phyloP scores from a whole-genome alignment of 805 yeast species.

The Isabelozyma gotoi region DNA sequence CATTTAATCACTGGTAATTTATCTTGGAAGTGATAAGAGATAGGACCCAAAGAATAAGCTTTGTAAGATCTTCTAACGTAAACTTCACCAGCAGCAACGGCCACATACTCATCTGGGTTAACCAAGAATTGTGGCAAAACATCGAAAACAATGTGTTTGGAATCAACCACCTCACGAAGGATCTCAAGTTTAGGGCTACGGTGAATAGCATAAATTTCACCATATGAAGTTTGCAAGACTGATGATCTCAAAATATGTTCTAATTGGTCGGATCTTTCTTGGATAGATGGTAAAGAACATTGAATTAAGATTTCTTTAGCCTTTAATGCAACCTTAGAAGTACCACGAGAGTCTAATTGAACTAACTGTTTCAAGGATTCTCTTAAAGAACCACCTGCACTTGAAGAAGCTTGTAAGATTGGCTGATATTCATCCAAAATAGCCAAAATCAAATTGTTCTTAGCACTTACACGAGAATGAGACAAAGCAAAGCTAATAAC shows the following conservation, averaged over 20 bases:
- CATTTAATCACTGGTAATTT: constrained; percentile 77
- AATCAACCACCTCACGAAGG: constrained; percentile 89
- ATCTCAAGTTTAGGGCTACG: constrained; percentile 78
- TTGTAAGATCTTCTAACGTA: constrained; percentile 96
- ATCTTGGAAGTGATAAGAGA: constrained; percentile 56
- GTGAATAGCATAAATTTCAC: constrained; percentile 75
- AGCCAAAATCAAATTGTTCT: constrained; percentile 85
- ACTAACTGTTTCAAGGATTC: constrained; percentile 75
- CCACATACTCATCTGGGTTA: constrained; percentile 81
- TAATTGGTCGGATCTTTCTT: constrained; percentile 95
- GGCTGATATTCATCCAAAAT: constrained; percentile 82
- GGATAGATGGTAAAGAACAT: constrained; percentile 93
- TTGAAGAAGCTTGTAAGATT: constrained; percentile 67
- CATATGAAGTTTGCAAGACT: constrained; percentile 86
- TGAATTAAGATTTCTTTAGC: constrained; percentile 96
- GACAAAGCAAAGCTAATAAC: constrained; percentile 78
- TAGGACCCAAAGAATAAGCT: constrained; percentile 84
- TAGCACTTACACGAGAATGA: constrained; percentile 90
- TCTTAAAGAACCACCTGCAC: constrained; percentile 66
- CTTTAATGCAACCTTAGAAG: constrained; percentile 91
- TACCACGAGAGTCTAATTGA: constrained; percentile 83
- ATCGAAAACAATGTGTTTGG: constrained; percentile 94
- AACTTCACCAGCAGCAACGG: constrained; percentile 95
- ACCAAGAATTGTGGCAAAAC: constrained; percentile 89
- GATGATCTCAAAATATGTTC: constrained; percentile 93